Conservation (phyloP, 2,329 filamentous ascomycete genomes). For the Thermothelomyces thermophilus region DNA sequence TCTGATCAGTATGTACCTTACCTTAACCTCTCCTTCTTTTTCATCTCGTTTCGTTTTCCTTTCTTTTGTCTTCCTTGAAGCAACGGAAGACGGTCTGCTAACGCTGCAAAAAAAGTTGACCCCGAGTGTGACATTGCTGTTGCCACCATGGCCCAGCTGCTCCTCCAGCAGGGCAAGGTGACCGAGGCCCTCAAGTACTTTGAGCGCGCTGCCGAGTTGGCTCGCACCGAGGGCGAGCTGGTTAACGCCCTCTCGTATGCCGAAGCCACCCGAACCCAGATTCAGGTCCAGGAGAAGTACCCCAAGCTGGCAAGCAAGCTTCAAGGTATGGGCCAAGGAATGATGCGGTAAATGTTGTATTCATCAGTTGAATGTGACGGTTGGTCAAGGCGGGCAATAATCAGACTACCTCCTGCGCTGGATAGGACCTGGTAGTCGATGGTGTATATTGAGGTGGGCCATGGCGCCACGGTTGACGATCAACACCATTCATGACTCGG, state of each 20-base stretch:
- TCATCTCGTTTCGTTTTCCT: no score
- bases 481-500: background rate
- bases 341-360: slow-evolving; percentile 23
- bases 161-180: slow-evolving; percentile 96
- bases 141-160: slow-evolving; percentile 94
- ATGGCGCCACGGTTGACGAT: background rate
- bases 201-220: slow-evolving; percentile 89
- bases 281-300: slow-evolving; percentile 85
- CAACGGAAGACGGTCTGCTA: slow-evolving; percentile 1
- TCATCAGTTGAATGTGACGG: background rate
- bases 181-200: slow-evolving; percentile 94
- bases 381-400: background rate
- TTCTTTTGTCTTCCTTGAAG: no score
- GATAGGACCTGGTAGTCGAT: no score
- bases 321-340: slow-evolving; percentile 43
- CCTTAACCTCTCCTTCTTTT: background rate
- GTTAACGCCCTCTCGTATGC: slow-evolving; percentile 95
- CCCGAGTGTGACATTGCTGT: slow-evolving; percentile 98
- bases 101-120: slow-evolving; percentile 61
- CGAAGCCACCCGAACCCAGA: slow-evolving; percentile 90
- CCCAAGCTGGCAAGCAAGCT: slow-evolving; percentile 70
- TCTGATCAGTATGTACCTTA: slow-evolving; percentile 69
- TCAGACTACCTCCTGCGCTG: background rate
- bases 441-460: background rate
- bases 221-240: slow-evolving; percentile 89